Evolutionary conservation across 2,329 filamentous ascomycete genomes (phyloP), one percentile per base, ranked within the genome.

Genomic region (Ascochyta lentis): DNA sequence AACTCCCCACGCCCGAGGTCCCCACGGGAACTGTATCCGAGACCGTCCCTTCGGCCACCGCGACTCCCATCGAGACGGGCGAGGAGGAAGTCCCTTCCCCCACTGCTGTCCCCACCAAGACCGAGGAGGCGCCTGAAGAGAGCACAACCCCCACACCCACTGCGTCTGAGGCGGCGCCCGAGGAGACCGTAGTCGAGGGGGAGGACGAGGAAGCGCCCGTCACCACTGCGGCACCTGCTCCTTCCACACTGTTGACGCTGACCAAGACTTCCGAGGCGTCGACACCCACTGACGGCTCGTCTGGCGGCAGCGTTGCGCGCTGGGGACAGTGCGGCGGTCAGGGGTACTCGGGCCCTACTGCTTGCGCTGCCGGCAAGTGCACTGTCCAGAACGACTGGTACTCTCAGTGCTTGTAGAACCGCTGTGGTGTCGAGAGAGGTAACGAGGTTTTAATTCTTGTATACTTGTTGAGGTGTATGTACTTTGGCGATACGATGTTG

Each of bases 251-350:
- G 13, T n/a, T 52, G 10, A 50, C 48, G 13, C 26, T 43, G 23
- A 50, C 55, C 31, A 51, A 50, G 41, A 43, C 42, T 19, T 33
- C 41, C 16, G 39, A 46, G 16, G 37, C 38, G 26, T 35, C 58
- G 35, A 24, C 46, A 19, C 41, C 55, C 19, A 49, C 55, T 15
- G 19, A 56, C 33, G 41, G 27, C 3, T 46, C 56, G 7, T 19
- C 51, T 9, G 45, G 42, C 23, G 52, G 54, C n/a, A 57, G 41
- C 27, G 60, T 59, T 42, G n/a, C 45, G 8, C 55, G 59, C 15
- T 70, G 56, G 37, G 68, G 55, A 38, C 78, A 77, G 58, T 80
- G 78, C 59, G 78, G 78, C 56, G 78, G 79, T 9, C 61, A 64
- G 12, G 72, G 68, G 43, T 79, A 66, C 54, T 74, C 63, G 7